Evolutionary conservation across 2,329 filamentous ascomycete species (phyloP).

Genomic region (Aspergillus brunneoviolaceus): DNA sequence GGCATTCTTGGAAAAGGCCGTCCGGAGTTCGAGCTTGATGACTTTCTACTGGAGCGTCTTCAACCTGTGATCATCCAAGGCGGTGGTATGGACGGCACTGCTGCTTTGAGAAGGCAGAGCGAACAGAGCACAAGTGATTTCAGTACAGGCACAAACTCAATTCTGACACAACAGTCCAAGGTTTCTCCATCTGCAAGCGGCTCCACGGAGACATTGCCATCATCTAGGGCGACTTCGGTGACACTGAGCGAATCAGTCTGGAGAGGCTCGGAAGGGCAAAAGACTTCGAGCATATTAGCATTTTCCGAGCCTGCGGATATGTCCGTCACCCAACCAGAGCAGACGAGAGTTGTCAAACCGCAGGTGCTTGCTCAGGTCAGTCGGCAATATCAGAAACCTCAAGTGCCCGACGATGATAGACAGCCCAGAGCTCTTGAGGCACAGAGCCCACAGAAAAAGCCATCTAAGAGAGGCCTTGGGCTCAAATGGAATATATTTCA

Average conservation of each 20-base stretch:
- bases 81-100: conserved; percentile 38
- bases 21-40: conserved; percentile 47
- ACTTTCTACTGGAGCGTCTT: conserved; percentile 48
- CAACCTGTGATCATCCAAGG: conserved; percentile 52
- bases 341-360: neutral
- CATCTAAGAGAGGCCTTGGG: conserved; percentile 38
- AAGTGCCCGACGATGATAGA: neutral
- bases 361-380: neutral
- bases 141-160: conserved; percentile 32
- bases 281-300: neutral
- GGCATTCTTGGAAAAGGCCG: conserved; percentile 36
- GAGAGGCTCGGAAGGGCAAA: neutral
- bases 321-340: neutral
- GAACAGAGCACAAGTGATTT: conserved; percentile 40
- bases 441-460: conserved; percentile 18
- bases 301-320: neutral
- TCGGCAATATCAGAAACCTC: neutral
- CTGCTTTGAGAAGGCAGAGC: conserved; percentile 40
- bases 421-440: neutral
- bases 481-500: conserved; percentile 61
- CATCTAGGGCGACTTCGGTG: conserved; percentile 24
- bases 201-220: conserved; percentile 36
- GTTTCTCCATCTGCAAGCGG: conserved; percentile 29
- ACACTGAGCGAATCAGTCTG: conserved; percentile 1
- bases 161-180: conserved; percentile 21